A percentile compares a stretch with the other conserved stretches of the same genome.
phyloP scores from a whole-genome alignment of 768 basidiomycete genomes.

The Boletus rubropictus region DNA sequence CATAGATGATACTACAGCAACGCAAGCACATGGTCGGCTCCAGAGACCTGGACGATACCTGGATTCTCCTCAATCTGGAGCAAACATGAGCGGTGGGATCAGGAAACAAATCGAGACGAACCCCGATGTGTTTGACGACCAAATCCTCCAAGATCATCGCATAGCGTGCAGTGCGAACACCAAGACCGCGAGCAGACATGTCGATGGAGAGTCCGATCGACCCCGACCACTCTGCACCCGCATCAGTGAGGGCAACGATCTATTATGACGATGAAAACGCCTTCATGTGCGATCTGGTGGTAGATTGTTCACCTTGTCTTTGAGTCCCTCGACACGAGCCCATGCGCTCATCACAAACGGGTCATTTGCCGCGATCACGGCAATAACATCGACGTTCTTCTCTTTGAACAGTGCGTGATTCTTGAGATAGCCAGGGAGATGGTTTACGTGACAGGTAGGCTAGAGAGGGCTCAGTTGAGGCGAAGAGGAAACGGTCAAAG shows the following conservation, averaged over 20 bases:
- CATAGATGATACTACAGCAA: not conserved
- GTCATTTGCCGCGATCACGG: slow-evolving; percentile 55
- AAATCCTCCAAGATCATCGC: slow-evolving; percentile 65
- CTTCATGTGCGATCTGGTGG: slow-evolving; percentile 23
- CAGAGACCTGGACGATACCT: slow-evolving; percentile 3
- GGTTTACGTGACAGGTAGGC: slow-evolving; percentile 40
- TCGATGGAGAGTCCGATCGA: slow-evolving; percentile 52
- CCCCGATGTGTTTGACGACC: slow-evolving; percentile 60
- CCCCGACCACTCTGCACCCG: slow-evolving; percentile 49
- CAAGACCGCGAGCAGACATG: slow-evolving; percentile 44
- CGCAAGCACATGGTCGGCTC: slow-evolving; percentile 13
- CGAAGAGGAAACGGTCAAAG: not conserved
- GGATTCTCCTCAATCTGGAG: slow-evolving; percentile 12
- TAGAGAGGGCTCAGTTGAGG: slow-evolving; percentile 3
- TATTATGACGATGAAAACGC: slow-evolving; percentile 19
- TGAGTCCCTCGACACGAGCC: slow-evolving; percentile 51
- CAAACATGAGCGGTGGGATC: not conserved
- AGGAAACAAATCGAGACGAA: slow-evolving; percentile 25
- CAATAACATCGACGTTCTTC: slow-evolving; percentile 49
- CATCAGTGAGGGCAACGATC: slow-evolving; percentile 59
- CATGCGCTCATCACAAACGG: slow-evolving; percentile 58
- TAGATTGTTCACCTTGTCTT: slow-evolving; percentile 53
- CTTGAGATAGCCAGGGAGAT: slow-evolving; percentile 43
- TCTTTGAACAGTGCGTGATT: slow-evolving; percentile 43
- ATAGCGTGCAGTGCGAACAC: slow-evolving; percentile 55